Conservation (phyloP, 1,284 basidiomycete species). For the Porodaedalea pini region DNA sequence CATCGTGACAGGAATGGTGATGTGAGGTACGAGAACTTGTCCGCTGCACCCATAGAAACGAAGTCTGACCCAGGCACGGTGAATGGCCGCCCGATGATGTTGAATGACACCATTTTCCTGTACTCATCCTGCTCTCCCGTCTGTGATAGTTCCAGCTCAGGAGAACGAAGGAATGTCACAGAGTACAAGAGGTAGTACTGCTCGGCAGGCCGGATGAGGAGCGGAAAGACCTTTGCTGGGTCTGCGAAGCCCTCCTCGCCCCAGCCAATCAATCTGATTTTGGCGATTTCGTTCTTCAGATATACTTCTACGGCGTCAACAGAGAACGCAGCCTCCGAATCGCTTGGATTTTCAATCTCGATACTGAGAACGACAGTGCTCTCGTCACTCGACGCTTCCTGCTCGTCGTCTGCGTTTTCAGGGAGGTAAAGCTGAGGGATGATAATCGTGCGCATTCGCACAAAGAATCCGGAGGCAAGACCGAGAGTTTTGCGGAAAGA, state of each 20-base stretch:
- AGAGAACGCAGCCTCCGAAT: conserved; percentile 62
- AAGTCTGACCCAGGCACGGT: conserved; percentile 19
- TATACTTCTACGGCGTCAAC: conserved; percentile 70
- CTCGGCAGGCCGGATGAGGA: conserved; percentile 62
- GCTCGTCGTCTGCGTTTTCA: conserved; percentile 31
- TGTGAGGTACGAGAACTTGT: conserved; percentile 53
- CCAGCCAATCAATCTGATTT: conserved; percentile 68
- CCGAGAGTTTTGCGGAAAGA: conserved; percentile 78
- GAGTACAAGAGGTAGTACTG: conserved; percentile 87
- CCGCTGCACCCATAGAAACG: conserved; percentile 8
- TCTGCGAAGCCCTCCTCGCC: conserved; percentile 42
- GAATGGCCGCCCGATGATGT: conserved; percentile 69
- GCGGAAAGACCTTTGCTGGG: conserved; percentile 59
- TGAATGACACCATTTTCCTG: conserved; percentile 74
- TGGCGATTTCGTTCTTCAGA: conserved; percentile 73
- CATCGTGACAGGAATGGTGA: conserved; percentile 74
- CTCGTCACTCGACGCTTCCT: conserved; percentile 73
- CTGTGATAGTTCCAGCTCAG: conserved; percentile 35
- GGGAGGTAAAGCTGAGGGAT: conserved; percentile 73
- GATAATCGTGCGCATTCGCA: conserved; percentile 86
- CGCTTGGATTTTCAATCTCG: conserved; percentile 75
- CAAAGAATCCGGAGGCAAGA: conserved; percentile 76
- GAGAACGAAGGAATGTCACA: conserved; percentile 66
- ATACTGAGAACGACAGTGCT: conserved; percentile 82
- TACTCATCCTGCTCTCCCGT: conserved; percentile 41